Evolutionary conservation across 176 grass and related monocot species (phyloP), one percentile per base, ranked within the genome.

Genomic region (Otatea glauca): DNA sequence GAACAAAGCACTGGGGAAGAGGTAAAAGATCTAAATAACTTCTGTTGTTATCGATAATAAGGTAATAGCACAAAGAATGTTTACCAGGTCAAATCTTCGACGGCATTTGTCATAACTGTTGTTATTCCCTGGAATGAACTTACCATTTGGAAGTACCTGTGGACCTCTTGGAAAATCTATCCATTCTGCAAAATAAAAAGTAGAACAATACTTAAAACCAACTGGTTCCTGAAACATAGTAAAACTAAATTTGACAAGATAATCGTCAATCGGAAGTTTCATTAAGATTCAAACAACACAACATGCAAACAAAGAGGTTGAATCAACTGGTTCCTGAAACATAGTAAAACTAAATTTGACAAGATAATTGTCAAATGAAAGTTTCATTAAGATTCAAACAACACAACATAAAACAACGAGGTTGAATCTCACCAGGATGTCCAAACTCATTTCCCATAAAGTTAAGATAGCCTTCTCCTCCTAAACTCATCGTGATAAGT

Each of bases 381-480:
- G 45, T 6, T 76, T 65, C 43, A 20, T 56, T 29, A 77, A 69
- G 5, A 61, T 75, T 59, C 25, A 84, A 51, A 72, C 34, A 70
- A 78, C 37, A 48, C 17, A 42, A 47, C 32, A 14, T 65, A 42
- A 3, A 81, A 24, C 23, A 84, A 85, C 80, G 50, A 18, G 58
- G 65, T 54, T 25, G 85, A 72, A 50, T 68, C 79, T 89, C 84
- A 95, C 96, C 96, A 74, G 97, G 97, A 92, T 99, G 97, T 51
- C 97, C 97, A 84, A 99, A 99, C 74, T 99, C 97, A 92, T 99
- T 99, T 80, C 97, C 96, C 93, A 99, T 99, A 67, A 96, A 99
- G 69, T 99, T 99, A 80, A 99, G 90, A 90, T 99, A 99, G 23
- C 91, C 97, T 75, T 99, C 91, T 50, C 96, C 96, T 70, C 96